These are phyloP conservation scores for Eucalyptus guilfoylei DNA, from an alignment of 345 rosid genomes.

Conservation along the genomic window DNA sequence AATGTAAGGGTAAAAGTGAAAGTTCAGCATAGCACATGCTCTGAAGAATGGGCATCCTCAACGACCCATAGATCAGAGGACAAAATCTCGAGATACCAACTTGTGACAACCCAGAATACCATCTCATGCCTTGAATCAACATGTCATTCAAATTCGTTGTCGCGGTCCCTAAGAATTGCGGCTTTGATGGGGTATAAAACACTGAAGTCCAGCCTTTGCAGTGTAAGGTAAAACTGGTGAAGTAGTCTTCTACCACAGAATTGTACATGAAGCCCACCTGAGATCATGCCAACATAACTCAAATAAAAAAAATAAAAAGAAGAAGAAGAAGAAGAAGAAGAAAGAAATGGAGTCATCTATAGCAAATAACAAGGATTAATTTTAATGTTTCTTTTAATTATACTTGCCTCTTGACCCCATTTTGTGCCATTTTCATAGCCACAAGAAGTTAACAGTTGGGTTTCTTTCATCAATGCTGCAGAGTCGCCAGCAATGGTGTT, in stretches of 20 bases:
- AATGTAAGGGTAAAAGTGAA: not conserved
- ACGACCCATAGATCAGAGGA: slow-evolving; percentile 27
- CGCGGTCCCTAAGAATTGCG: slow-evolving; percentile 19
- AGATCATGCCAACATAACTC: not conserved
- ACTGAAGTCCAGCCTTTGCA: slow-evolving; percentile 28
- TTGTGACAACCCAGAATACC: slow-evolving; percentile 14
- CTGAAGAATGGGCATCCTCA: slow-evolving; percentile 7
- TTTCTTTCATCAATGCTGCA: not conserved
- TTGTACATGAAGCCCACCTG: slow-evolving; percentile 30
- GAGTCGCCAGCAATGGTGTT: not conserved
- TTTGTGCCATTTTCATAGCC: slow-evolving; percentile 6
- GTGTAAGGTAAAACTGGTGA: slow-evolving; percentile 17
- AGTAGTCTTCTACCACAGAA: slow-evolving; percentile 23
- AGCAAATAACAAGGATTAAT: not conserved
- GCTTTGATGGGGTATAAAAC: slow-evolving; percentile 9
- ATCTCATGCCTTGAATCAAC: slow-evolving; percentile 18
- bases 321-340: not conserved
- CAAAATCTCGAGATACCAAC: slow-evolving; percentile 17
- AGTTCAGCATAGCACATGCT: slow-evolving; percentile 6
- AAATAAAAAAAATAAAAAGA: not conserved
- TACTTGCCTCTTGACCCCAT: slow-evolving; percentile 33
- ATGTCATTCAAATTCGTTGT: slow-evolving; percentile 8
- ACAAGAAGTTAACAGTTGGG: slow-evolving; percentile 14
- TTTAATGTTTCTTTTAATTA: not conserved
- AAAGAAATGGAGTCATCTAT: not conserved